Evolutionary conservation across 2,329 filamentous ascomycete species (phyloP), one percentile per base, ranked within the genome.

Genomic region (Fusarium haematococcum): DNA sequence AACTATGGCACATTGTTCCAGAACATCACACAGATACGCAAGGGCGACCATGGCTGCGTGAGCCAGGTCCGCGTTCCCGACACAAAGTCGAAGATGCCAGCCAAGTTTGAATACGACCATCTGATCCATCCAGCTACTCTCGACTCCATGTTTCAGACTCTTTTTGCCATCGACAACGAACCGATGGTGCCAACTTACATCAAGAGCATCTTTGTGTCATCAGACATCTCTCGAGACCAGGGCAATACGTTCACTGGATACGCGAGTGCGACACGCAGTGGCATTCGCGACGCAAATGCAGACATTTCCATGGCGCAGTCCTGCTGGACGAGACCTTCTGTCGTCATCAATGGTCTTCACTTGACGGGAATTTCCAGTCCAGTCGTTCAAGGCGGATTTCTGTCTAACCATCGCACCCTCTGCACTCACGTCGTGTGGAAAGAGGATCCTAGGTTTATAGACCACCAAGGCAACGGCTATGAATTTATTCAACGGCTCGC

Each of bases 41-140:
- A 80, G 43, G 77, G 82, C 1, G 69, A 79, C 25, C 76, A 79
- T 18, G 68, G 78, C 10, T 86, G 84, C 57, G 76, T 84, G 41
- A 83, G 81, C 61, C 81, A 79, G 4, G 77, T 89, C 6, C 77
- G 79, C 9, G 81, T 89, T 6, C 86, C 87, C 0, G 84, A 89
- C 71, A 90, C 88, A 2, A 85, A 80, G 71, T 81, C 85, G 4
- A 84, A 81, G 52, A 91, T 91, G 89, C 89, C 88, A 0, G 82
- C 82, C 43, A 79, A 84, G 16, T 89, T 86, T 62, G 88, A 90
- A 75, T 90, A 85, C 68, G 82, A 85, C 5, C 87, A 90, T 71
- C 66, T 90, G 6, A 84, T 91, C n/a, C 89, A 91, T 70, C 89
- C 89, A 0, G 85, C 87, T 5, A 90, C 89, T 0, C 81, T 91